These are phyloP conservation scores for Xanthoconium separans DNA, from an alignment of 1,284 basidiomycete species.

Conservation along the genomic window DNA sequence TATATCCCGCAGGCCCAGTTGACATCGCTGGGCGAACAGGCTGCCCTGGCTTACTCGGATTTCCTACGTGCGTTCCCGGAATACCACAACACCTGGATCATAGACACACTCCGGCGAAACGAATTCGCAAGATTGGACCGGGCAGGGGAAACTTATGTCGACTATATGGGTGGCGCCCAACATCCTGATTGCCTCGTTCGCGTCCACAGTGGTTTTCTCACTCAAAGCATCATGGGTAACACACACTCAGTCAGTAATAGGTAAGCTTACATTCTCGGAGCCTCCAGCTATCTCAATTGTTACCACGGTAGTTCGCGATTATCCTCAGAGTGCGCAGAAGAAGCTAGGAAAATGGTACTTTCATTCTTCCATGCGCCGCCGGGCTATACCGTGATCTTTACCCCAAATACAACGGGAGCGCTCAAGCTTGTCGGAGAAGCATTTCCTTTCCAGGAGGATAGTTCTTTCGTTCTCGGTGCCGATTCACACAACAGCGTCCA, in stretches of 20 bases:
- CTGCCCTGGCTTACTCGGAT: slow-evolving; percentile 34
- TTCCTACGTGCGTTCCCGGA: slow-evolving; percentile 49
- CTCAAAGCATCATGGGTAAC: slow-evolving; percentile 68
- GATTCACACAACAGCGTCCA: slow-evolving; percentile 86
- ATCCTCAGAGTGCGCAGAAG: slow-evolving; percentile 61
- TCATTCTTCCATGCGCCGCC: slow-evolving; percentile 70
- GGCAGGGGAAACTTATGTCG: slow-evolving; percentile 69
- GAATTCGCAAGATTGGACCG: slow-evolving; percentile 66
- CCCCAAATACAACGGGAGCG: slow-evolving; percentile 75
- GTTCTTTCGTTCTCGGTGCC: slow-evolving; percentile 60
- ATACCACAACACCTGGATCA: slow-evolving; percentile 60
- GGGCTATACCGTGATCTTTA: slow-evolving; percentile 81
- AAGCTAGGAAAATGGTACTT: slow-evolving; percentile 68
- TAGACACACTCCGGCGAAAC: slow-evolving; percentile 69
- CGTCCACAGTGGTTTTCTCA: slow-evolving; percentile 67
- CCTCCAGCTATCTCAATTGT: slow-evolving; percentile 4
- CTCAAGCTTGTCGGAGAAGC: slow-evolving; percentile 81
- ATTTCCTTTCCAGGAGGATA: slow-evolving; percentile 62
- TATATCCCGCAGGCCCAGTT: slow-evolving; percentile 30
- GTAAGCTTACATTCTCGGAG: slow-evolving; percentile 36
- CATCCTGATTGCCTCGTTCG: slow-evolving; percentile 74
- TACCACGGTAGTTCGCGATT: slow-evolving; percentile 56
- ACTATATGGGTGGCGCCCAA: slow-evolving; percentile 79
- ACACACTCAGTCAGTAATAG: slow-evolving; percentile 79
- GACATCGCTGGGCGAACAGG: slow-evolving; percentile 27